Evolutionary conservation across 441 rosid genomes (phyloP).

Genomic region (Syzygium syzygioides): DNA sequence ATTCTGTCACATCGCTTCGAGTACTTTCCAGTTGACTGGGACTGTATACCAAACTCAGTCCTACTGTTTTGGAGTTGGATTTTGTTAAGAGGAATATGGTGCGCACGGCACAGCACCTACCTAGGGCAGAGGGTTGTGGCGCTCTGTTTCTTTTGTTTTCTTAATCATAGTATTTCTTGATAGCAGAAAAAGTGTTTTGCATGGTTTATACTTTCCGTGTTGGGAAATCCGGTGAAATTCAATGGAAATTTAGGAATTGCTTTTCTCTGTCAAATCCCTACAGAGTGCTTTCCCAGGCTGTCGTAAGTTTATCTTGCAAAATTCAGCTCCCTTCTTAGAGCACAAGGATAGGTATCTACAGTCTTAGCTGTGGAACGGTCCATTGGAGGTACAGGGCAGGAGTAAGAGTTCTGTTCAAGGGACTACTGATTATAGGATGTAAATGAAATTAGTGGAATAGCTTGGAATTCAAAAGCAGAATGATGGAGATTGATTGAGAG

Average conservation of each 20-base stretch:
- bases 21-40: background rate
- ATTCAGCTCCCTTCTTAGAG: background rate
- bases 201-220: background rate
- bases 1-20: background rate
- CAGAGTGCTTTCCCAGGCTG: background rate
- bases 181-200: background rate
- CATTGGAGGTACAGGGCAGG: background rate
- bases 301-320: background rate
- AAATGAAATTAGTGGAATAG: background rate
- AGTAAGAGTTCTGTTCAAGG: background rate
- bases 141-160: background rate
- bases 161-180: background rate
- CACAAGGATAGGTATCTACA: background rate
- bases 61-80: background rate
- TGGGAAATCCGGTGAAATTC: background rate
- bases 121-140: background rate
- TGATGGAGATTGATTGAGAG: background rate
- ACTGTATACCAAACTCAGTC: background rate
- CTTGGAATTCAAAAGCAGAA: background rate
- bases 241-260: background rate
- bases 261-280: background rate
- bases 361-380: background rate
- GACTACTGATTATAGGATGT: background rate
- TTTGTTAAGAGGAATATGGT: background rate
- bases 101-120: background rate